Base-by-base conservation (phyloP, 306 rosid genomes). In the Senna tora region DNA sequence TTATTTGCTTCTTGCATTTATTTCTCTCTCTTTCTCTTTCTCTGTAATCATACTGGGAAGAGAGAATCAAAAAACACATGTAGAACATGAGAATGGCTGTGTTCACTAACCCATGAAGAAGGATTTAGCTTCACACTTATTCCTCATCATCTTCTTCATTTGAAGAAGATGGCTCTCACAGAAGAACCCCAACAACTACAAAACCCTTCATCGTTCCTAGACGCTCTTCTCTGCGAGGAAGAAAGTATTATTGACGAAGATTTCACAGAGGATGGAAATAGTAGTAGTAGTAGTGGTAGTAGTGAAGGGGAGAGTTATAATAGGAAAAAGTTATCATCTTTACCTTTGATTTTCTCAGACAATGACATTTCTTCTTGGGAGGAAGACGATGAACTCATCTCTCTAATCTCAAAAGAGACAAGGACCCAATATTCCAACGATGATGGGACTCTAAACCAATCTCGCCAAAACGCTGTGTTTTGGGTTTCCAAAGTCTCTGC, bases 401-500 rank as follows among this genome's bases (percentile, higher is more conserved):
- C 91, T 25, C 85, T 91, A 65, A 77, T 87, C 70, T 79, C 89
- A 2, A 93, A 91, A 80, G 95, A 94, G 82, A 77, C 64, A 73
- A 85, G 75, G 57, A 75, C 87, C 77, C 87, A 65, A 73, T 73
- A 65, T 75, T 75, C 77, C 34, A 30, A 57, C 65, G 78, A 65
- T 12, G 87, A 83, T 76, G 92, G 75, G 55, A 28, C 81, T 70
- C 79, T 90, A 13, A 46, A 77, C 62, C 80, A 71, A 52, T 79
- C 83, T 68, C 83, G 96, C 58, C 60, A 72, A 50, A 88, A 87
- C 55, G 87, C 90, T 28, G 84, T 91, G n/a, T 73, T 49, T 32
- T 94, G 98, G 98, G 72, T 94, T 84, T 78, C 85, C 5, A 83
- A 72, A 64, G 95, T 84, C 5, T 86, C 72, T 42, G 78, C 87